These are phyloP conservation scores for Phialocephala sp. DNA, from an alignment of 2,329 filamentous ascomycete species.

Conservation along the genomic window DNA sequence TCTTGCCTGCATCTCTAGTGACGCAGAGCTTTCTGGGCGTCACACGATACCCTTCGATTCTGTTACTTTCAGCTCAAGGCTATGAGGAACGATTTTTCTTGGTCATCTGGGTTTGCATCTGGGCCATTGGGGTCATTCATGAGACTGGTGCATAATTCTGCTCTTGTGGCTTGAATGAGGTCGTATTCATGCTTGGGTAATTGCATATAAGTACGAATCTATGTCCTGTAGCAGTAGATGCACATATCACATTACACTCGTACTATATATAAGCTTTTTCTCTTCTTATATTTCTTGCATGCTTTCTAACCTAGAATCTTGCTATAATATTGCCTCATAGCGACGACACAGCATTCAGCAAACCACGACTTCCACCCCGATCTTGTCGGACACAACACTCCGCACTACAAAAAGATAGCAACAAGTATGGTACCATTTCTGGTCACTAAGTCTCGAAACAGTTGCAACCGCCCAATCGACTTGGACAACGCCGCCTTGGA, in stretches of 20 bases:
- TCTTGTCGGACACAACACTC: too few species aligned
- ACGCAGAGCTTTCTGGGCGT: constrained; percentile 27
- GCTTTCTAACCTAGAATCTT: background rate
- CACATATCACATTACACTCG: constrained; percentile 22
- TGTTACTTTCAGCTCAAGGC: constrained; percentile 15
- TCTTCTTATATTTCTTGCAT: background rate
- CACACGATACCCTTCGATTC: constrained; percentile 25
- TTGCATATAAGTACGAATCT: constrained; percentile 20
- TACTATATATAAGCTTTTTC: constrained; percentile 3
- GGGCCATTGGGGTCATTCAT: constrained; percentile 16
- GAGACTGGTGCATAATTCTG: constrained; percentile 19
- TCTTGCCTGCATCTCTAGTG: constrained; percentile 27
- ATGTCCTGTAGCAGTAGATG: constrained; percentile 21
- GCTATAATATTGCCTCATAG: background rate
- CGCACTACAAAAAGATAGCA: too few species aligned
- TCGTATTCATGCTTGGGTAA: constrained; percentile 9
- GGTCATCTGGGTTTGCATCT: constrained; percentile 19
- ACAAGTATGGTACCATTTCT: background rate
- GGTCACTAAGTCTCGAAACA: too few species aligned
- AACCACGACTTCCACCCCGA: too few species aligned
- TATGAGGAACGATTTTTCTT: constrained; percentile 24
- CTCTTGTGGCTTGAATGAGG: constrained; percentile 3
- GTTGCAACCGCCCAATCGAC: too few species aligned
- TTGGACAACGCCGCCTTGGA: too few species aligned
- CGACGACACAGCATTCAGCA: background rate